These are phyloP conservation scores for Crotalaria pallida DNA, from an alignment of 306 rosid species.

Conservation along the genomic window DNA sequence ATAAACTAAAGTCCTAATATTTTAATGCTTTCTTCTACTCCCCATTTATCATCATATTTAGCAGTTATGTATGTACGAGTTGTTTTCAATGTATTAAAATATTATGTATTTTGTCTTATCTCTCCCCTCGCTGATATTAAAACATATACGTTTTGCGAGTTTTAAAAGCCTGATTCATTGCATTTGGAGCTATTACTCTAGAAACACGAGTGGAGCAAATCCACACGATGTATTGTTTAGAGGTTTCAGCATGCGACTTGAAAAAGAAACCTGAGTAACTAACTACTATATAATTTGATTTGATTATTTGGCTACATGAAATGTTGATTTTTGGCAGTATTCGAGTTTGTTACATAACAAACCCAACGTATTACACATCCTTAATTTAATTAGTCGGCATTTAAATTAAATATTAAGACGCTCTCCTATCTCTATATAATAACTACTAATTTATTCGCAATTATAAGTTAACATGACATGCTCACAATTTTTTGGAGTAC, in stretches of 20 bases:
- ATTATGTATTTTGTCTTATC: background rate
- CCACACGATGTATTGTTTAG: background rate
- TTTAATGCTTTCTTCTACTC: no score
- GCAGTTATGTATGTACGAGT: background rate
- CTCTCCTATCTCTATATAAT: slow-evolving; percentile 1
- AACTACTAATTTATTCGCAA: background rate
- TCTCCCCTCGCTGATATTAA: background rate
- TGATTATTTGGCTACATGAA: slow-evolving; percentile 5
- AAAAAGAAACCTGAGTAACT: slow-evolving; percentile 10
- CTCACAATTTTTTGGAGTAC: background rate
- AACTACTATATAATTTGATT: background rate
- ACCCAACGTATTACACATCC: slow-evolving; percentile 12
- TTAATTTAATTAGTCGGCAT: slow-evolving; percentile 5
- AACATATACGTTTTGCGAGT: background rate
- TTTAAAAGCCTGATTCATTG: slow-evolving; percentile 13
- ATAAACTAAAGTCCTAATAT: no score
- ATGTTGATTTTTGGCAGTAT: slow-evolving; percentile 16
- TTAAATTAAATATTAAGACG: slow-evolving; percentile 3
- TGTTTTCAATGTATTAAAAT: background rate
- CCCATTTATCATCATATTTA: no score
- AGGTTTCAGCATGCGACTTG: slow-evolving; percentile 17
- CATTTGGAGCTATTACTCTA: background rate
- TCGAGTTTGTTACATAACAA: slow-evolving; percentile 20
- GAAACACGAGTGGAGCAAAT: slow-evolving; percentile 16
- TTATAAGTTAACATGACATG: background rate